Percentiles rank a stretch among this genome's conserved stretches.
Conservation (phyloP, 345 rosid species). For the Aegle marmelos region DNA sequence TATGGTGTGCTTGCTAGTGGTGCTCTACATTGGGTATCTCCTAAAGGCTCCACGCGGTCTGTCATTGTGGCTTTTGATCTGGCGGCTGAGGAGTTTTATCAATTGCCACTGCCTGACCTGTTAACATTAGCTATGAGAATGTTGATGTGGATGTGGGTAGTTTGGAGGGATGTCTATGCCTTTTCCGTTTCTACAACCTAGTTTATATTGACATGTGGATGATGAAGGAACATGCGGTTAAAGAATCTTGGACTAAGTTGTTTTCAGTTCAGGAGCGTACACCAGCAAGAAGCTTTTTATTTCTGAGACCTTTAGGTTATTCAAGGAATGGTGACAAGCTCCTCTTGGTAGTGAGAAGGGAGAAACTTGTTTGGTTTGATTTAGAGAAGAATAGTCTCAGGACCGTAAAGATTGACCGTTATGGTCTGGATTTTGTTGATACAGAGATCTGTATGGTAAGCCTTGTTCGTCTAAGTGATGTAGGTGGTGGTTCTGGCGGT, state of each 20-base stretch:
- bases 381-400: slow-evolving; percentile 21
- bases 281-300: slow-evolving; percentile 17
- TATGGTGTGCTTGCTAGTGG: slow-evolving; percentile 35
- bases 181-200: neutral
- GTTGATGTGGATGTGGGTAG: slow-evolving; percentile 29
- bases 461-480: slow-evolving; percentile 33
- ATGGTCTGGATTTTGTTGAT: slow-evolving; percentile 26
- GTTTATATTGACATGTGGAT: neutral
- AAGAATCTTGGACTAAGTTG: slow-evolving; percentile 6
- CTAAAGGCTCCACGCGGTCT: slow-evolving; percentile 17
- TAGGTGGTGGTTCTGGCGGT: neutral
- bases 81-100: slow-evolving; percentile 11
- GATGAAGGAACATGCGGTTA: slow-evolving; percentile 8
- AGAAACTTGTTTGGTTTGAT: slow-evolving; percentile 46
- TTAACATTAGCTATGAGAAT: neutral
- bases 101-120: slow-evolving; percentile 22
- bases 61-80: slow-evolving; percentile 31
- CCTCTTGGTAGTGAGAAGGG: slow-evolving; percentile 37
- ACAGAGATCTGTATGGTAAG: slow-evolving; percentile 40
- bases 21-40: slow-evolving; percentile 43
- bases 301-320: slow-evolving; percentile 42
- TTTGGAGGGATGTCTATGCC: slow-evolving; percentile 26
- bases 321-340: slow-evolving; percentile 32
- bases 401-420: slow-evolving; percentile 23
- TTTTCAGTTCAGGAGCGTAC: slow-evolving; percentile 5